Percentiles rank a stretch among this genome's conserved stretches.
These are phyloP conservation scores for Alternaria panax DNA, from an alignment of 2,329 filamentous ascomycete species.

Conservation along the genomic window DNA sequence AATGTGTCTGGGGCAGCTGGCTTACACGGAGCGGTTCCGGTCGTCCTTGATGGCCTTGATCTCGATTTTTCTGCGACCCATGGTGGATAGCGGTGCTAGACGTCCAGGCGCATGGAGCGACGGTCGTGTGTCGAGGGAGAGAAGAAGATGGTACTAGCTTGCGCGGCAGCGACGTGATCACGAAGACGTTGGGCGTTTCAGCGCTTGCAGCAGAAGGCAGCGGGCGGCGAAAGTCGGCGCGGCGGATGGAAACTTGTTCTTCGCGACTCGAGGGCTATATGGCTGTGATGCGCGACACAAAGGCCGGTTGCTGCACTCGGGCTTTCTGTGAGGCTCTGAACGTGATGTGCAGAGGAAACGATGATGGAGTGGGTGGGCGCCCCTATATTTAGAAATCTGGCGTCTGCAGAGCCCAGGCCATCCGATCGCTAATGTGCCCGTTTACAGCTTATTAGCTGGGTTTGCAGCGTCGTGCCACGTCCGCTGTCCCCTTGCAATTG, in stretches of 20 bases:
- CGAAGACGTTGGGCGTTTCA: conserved; percentile 36
- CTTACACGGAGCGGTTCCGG: conserved; percentile 95
- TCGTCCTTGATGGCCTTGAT: conserved; percentile 99
- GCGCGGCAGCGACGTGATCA: conserved; percentile 30
- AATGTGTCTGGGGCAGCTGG: conserved; percentile 15
- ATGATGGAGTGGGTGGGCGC: conserved; percentile 30
- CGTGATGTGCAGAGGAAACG: conserved; percentile 39
- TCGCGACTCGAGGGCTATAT: conserved; percentile 38
- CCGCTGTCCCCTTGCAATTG: conserved; percentile 15
- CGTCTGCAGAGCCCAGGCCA: conserved; percentile 34
- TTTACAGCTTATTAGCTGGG: conserved; percentile 19
- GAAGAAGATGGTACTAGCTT: conserved; percentile 33
- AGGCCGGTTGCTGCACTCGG: conserved; percentile 20
- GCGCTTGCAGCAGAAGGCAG: conserved; percentile 20
- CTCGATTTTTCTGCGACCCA: conserved; percentile 99
- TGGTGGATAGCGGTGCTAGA: conserved; percentile 52
- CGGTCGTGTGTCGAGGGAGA: conserved; percentile 27
- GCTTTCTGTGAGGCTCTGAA: conserved; percentile 37
- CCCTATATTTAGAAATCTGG: conserved; percentile 39
- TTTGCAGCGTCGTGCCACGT: conserved; percentile 16
- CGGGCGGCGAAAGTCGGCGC: conserved; percentile 34
- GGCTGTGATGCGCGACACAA: conserved; percentile 31
- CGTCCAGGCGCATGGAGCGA: conserved; percentile 41
- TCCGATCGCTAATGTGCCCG: conserved; percentile 27
- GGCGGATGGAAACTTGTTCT: conserved; percentile 15